phyloP scores from a whole-genome alignment of 805 yeast species.

The Candida insectalens region DNA sequence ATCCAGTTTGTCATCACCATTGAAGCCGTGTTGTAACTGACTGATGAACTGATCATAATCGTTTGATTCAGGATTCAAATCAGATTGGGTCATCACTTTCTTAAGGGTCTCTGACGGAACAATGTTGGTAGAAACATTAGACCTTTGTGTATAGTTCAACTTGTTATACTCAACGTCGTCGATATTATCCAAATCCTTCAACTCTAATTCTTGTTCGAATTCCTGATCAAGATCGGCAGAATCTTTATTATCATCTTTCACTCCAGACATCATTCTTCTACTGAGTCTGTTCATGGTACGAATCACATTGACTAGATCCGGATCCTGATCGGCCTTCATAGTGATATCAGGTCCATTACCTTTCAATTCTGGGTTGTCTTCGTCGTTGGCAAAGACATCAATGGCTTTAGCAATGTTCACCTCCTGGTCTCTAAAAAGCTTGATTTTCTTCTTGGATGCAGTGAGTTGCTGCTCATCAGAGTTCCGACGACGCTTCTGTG shows the following conservation, averaged over 20 bases:
- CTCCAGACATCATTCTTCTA: conserved; percentile 62
- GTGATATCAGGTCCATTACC: conserved; percentile 88
- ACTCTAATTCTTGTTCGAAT: conserved; percentile 35
- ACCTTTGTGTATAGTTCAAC: conserved; percentile 24
- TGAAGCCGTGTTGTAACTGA: conserved; percentile 13
- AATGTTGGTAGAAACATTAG: conserved; percentile 17
- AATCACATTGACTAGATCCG: conserved; percentile 66
- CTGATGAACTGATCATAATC: conserved; percentile 18
- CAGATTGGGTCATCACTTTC: conserved; percentile 15
- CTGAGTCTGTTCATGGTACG: conserved; percentile 85
- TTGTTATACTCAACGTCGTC: conserved; percentile 43
- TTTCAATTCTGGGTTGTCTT: conserved; percentile 63
- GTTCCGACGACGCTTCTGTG: background rate
- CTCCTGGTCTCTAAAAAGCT: conserved; percentile 26
- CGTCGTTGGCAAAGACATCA: conserved; percentile 72
- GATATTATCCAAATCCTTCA: conserved; percentile 41
- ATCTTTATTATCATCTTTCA: conserved; percentile 32
- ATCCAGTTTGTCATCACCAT: conserved; percentile 12
- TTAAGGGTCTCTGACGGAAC: conserved; percentile 15
- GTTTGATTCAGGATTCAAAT: conserved; percentile 17
- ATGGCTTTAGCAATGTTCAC: conserved; percentile 57
- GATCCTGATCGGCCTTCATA: conserved; percentile 58
- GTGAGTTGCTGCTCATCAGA: conserved; percentile 13
- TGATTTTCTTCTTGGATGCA: conserved; percentile 19
- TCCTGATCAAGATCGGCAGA: conserved; percentile 24